Evolutionary conservation across 352 stramenopile species (phyloP).

Genomic region (Globisporangium irregulare): DNA sequence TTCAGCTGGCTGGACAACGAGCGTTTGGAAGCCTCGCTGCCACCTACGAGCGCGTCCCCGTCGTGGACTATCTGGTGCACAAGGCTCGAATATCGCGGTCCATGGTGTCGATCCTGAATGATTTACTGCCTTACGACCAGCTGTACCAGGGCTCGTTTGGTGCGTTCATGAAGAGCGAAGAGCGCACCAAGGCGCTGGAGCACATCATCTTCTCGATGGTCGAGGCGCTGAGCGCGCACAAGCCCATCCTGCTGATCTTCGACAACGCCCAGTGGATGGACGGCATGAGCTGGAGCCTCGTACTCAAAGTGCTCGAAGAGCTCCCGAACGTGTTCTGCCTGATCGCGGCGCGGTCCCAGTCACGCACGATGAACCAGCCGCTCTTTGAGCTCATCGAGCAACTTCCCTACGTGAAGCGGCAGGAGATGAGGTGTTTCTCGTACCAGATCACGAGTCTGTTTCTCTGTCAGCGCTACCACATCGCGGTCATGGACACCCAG

Average conservation of each 20-base stretch:
- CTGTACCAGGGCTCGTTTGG: constrained; percentile 23
- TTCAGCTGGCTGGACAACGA: neutral
- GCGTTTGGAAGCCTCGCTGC: constrained; percentile 13
- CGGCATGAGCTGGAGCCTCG: constrained; percentile 50
- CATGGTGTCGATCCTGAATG: constrained; percentile 43
- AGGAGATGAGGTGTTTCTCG: constrained; percentile 53
- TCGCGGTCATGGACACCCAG: constrained; percentile 80
- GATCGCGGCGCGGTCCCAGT: constrained; percentile 40
- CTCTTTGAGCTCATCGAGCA: constrained; percentile 43
- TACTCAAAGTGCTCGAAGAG: constrained; percentile 55
- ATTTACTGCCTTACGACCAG: constrained; percentile 49
- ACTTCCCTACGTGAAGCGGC: constrained; percentile 34
- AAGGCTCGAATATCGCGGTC: constrained; percentile 39
- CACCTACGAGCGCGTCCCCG: constrained; percentile 36
- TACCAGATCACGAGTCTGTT: constrained; percentile 74
- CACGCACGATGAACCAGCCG: constrained; percentile 31
- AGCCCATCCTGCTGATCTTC: constrained; percentile 65
- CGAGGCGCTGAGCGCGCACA: constrained; percentile 41
- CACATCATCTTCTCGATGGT: constrained; percentile 58
- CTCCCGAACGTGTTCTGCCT: constrained; percentile 57
- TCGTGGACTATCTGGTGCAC: constrained; percentile 57
- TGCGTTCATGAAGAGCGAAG: constrained; percentile 33
- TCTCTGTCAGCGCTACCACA: constrained; percentile 72
- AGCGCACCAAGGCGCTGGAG: constrained; percentile 43
- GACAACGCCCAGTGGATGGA: constrained; percentile 83